Conservation (phyloP, 2,329 filamentous ascomycete genomes). For the Alternaria gansuensis region DNA sequence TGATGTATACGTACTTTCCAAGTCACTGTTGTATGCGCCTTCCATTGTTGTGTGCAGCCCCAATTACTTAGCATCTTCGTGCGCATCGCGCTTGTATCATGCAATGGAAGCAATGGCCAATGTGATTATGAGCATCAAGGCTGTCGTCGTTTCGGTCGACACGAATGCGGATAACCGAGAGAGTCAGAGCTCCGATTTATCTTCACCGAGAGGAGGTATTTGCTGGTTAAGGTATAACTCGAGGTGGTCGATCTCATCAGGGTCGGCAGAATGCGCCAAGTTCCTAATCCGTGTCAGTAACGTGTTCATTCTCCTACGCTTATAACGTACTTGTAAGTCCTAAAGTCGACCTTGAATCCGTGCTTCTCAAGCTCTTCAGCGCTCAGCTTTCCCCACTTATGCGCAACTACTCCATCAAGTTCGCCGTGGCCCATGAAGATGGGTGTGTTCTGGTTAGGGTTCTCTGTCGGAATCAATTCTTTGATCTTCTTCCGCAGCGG, state of each 20-base stretch:
- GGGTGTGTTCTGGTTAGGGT: constrained; percentile 76
- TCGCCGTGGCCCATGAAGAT: constrained; percentile 92
- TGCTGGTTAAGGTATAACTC: constrained; percentile 68
- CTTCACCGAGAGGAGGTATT: constrained; percentile 59
- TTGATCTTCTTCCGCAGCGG: constrained; percentile 72
- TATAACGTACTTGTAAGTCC: constrained; percentile 72
- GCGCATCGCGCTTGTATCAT: constrained; percentile 32
- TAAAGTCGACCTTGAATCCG: constrained; percentile 78
- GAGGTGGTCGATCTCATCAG: constrained; percentile 82
- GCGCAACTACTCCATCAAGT: constrained; percentile 75
- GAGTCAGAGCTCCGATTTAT: constrained; percentile 48
- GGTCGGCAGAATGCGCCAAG: constrained; percentile 78
- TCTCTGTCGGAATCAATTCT: constrained; percentile 54
- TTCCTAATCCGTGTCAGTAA: constrained; percentile 58
- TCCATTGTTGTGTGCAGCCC: not conserved
- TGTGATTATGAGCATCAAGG: constrained; percentile 37
- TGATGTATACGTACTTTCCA: not conserved
- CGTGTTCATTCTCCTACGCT: too few species aligned
- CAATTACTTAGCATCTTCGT: constrained; percentile 3
- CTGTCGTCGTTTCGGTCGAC: constrained; percentile 30
- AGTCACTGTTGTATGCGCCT: not conserved
- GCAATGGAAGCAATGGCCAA: constrained; percentile 40
- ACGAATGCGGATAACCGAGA: constrained; percentile 6
- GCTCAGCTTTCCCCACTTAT: constrained; percentile 73
- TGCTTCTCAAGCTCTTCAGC: constrained; percentile 71